Percentiles rank a stretch among this genome's conserved stretches.
Evolutionary conservation across 2,329 filamentous ascomycete species (phyloP).

Genomic region (Bipolaris gigantea): DNA sequence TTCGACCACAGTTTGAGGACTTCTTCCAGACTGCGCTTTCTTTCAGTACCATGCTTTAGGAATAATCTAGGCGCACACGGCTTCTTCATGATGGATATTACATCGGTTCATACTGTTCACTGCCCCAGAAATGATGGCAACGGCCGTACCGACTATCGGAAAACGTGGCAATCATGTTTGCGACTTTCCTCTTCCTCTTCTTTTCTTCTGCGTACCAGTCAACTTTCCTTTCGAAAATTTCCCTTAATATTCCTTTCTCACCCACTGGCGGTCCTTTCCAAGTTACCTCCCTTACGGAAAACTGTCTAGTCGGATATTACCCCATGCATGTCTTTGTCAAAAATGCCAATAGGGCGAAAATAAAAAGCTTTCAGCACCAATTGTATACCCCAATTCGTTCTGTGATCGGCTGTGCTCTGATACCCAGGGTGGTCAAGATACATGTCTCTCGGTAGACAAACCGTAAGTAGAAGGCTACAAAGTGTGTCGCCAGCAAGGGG

Average conservation of each 20-base stretch:
- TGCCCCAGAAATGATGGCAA: not conserved
- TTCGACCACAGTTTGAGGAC: not conserved
- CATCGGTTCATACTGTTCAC: constrained; percentile 1
- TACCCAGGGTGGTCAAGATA: not conserved
- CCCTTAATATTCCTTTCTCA: constrained; percentile 1
- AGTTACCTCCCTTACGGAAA: constrained; percentile 5
- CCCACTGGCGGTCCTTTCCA: not conserved
- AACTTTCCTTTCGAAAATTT: constrained; percentile 3
- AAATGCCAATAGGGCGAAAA: constrained; percentile 16
- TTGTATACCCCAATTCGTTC: not conserved
- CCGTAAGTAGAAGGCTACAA: not conserved
- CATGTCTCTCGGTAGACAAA: not conserved
- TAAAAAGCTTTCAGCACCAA: constrained; percentile 17
- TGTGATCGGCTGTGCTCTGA: not conserved
- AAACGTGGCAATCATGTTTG: not conserved
- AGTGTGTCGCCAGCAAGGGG: no score
- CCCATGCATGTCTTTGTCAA: constrained; percentile 10
- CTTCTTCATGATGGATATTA: not conserved
- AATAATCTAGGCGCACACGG: not conserved
- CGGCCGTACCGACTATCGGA: not conserved
- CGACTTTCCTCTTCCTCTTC: not conserved
- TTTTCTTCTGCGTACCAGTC: constrained; percentile 3
- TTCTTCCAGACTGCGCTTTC: not conserved
- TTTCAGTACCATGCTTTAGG: not conserved
- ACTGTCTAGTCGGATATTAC: not conserved